Evolutionary conservation across 331 rosid genomes (phyloP).

Genomic region (Acacia pycnantha): DNA sequence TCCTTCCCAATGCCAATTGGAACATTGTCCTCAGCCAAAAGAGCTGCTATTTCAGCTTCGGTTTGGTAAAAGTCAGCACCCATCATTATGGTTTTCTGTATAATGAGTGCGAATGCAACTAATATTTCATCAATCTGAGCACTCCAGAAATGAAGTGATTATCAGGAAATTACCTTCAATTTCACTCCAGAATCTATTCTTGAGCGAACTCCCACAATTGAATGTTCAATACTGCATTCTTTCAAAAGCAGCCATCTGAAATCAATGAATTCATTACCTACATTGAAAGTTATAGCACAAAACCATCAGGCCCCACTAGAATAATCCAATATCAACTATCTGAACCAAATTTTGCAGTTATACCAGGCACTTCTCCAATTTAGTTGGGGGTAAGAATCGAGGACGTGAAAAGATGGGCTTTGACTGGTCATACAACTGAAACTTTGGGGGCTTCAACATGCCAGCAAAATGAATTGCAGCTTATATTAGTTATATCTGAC

Average conservation of each 20-base stretch:
- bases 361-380: conserved; percentile 85
- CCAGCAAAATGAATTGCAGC: conserved; percentile 31
- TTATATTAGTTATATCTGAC: conserved; percentile 8
- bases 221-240: conserved; percentile 66
- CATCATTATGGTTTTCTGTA: conserved; percentile 83
- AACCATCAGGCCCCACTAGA: conserved; percentile 42
- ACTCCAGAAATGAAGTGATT: conserved; percentile 1
- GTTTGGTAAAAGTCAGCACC: conserved; percentile 91
- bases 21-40: conserved; percentile 64
- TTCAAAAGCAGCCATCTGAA: conserved; percentile 91
- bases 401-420: conserved; percentile 84
- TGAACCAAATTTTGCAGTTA: conserved; percentile 15
- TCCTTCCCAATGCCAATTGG: conserved; percentile 89
- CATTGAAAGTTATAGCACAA: conserved; percentile 60
- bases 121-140: conserved; percentile 10
- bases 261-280: conserved; percentile 86
- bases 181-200: conserved; percentile 76
- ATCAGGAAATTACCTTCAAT: conserved; percentile 49
- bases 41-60: conserved; percentile 73
- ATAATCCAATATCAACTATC: conserved; percentile 21
- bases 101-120: conserved; percentile 17
- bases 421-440: conserved; percentile 81
- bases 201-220: conserved; percentile 87
- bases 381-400: conserved; percentile 86
- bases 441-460: conserved; percentile 65